A percentile compares a stretch with the other conserved stretches of the same genome.
Conservation (phyloP, 1,284 basidiomycete species). For the Mycena citricolor region DNA sequence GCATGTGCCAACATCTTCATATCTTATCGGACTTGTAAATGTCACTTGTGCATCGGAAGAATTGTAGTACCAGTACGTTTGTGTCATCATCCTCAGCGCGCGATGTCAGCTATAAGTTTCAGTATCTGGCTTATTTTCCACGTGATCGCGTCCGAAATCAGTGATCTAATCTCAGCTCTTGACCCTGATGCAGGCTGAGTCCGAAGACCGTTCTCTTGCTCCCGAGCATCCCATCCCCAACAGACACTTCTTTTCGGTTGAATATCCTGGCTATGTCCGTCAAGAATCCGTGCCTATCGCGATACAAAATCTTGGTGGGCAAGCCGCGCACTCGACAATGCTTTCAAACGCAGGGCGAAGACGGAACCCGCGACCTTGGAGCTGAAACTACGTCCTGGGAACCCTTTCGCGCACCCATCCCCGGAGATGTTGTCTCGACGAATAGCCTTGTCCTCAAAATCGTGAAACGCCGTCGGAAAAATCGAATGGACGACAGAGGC, state of each 20-base stretch:
- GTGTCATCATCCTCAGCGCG: too few species aligned
- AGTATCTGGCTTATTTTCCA: too few species aligned
- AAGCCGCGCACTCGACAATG: slow-evolving; percentile 66
- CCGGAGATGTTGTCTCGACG: slow-evolving; percentile 73
- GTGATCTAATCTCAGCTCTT: too few species aligned
- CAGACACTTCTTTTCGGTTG: slow-evolving; percentile 73
- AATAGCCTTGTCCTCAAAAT: slow-evolving; percentile 83
- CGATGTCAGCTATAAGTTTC: too few species aligned
- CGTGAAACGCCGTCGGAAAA: slow-evolving; percentile 64
- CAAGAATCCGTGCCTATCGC: slow-evolving; percentile 62
- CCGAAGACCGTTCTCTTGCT: slow-evolving; percentile 23
- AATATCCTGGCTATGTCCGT: slow-evolving; percentile 86
- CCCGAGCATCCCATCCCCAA: slow-evolving; percentile 51
- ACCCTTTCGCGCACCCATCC: slow-evolving; percentile 81
- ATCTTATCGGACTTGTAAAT: too few species aligned
- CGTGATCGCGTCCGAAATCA: slow-evolving; percentile 19
- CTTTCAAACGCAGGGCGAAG: slow-evolving; percentile 66
- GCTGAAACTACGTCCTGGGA: slow-evolving; percentile 68
- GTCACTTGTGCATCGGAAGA: too few species aligned
- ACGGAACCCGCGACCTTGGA: slow-evolving; percentile 63
- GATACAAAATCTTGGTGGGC: slow-evolving; percentile 67
- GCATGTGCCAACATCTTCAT: too few species aligned
- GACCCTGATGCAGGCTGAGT: too few species aligned
- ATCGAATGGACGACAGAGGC: slow-evolving; percentile 20
- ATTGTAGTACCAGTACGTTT: too few species aligned